Percentiles rank a stretch among this genome's conserved stretches.
These are phyloP conservation scores for Dryadomyces quercus-mongolicae DNA, from an alignment of 2,329 filamentous ascomycete genomes.

Conservation along the genomic window DNA sequence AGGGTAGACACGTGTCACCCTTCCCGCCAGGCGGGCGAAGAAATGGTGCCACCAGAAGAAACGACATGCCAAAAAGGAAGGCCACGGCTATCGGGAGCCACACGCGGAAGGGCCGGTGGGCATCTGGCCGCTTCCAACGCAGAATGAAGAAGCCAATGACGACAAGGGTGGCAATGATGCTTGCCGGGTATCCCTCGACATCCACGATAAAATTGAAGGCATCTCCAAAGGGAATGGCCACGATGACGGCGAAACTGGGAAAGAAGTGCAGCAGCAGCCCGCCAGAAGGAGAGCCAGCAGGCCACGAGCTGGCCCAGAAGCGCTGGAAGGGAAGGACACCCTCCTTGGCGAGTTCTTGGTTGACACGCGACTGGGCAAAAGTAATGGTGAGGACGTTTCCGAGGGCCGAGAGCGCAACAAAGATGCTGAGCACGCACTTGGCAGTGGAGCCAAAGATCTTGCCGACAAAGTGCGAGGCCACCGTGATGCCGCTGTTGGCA, in stretches of 20 bases:
- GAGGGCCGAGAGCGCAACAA: conserved; percentile 48
- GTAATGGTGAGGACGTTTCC: conserved; percentile 52
- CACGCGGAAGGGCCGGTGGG: conserved; percentile 41
- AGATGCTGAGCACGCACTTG: conserved; percentile 44
- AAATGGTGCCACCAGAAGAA: conserved; percentile 28
- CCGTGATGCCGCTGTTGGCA: conserved; percentile 44
- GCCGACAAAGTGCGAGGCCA: conserved; percentile 48
- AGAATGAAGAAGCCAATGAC: conserved; percentile 24
- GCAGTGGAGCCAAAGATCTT: conserved; percentile 48
- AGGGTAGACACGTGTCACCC: conserved; percentile 22
- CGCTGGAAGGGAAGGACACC: conserved; percentile 50
- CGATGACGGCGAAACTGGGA: conserved; percentile 45
- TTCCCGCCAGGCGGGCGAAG: conserved; percentile 34
- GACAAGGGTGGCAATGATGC: conserved; percentile 43
- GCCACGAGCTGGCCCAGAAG: conserved; percentile 53
- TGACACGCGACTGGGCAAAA: conserved; percentile 55
- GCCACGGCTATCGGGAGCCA: conserved; percentile 39
- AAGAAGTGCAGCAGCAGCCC: conserved; percentile 51
- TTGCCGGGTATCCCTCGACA: conserved; percentile 25
- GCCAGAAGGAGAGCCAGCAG: conserved; percentile 52
- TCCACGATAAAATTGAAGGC: conserved; percentile 53
- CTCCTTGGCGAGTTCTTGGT: conserved; percentile 56
- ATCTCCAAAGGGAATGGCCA: conserved; percentile 25
- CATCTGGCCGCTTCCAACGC: conserved; percentile 27
- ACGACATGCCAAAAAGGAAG: conserved; percentile 25